Evolutionary conservation across 2,329 filamentous ascomycete genomes (phyloP).

Genomic region (Colletotrichum salicis): DNA sequence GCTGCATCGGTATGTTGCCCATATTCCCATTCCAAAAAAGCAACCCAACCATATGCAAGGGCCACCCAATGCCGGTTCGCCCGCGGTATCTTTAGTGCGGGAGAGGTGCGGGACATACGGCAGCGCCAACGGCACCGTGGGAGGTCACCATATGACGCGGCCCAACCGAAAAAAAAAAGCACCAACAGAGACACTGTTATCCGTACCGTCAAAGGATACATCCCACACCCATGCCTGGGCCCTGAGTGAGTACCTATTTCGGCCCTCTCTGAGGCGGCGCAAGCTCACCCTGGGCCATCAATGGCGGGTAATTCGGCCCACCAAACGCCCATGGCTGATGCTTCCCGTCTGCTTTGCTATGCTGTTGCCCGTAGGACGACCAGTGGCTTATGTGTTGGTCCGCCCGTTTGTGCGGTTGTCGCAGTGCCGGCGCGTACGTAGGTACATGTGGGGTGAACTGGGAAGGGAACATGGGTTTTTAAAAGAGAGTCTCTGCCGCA

Average conservation of each 20-base stretch:
- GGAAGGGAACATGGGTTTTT: background rate
- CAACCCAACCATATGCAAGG: background rate
- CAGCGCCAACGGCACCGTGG: constrained; percentile 10
- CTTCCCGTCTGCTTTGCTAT: background rate
- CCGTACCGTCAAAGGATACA: too few relatives aligned
- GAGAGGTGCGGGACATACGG: constrained; percentile 13
- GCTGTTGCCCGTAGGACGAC: too few relatives aligned
- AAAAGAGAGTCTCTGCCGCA: background rate
- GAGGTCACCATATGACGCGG: constrained; percentile 25
- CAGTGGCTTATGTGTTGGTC: background rate
- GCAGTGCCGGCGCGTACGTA: constrained; percentile 14
- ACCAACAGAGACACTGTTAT: background rate
- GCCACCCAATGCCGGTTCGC: background rate
- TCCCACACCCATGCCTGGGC: too few relatives aligned
- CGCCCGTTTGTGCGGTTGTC: background rate
- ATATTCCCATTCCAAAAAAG: background rate
- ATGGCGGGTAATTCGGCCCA: background rate
- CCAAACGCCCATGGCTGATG: background rate
- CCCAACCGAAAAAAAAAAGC: constrained; percentile 8
- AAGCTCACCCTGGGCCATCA: background rate
- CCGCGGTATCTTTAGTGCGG: constrained; percentile 6
- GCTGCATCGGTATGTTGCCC: background rate
- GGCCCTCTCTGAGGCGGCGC: background rate
- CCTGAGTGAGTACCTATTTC: too few relatives aligned
- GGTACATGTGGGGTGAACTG: background rate